These are phyloP conservation scores for Vaccinium vitisidaea DNA, from an alignment of 148 eudicot species.

Conservation along the genomic window DNA sequence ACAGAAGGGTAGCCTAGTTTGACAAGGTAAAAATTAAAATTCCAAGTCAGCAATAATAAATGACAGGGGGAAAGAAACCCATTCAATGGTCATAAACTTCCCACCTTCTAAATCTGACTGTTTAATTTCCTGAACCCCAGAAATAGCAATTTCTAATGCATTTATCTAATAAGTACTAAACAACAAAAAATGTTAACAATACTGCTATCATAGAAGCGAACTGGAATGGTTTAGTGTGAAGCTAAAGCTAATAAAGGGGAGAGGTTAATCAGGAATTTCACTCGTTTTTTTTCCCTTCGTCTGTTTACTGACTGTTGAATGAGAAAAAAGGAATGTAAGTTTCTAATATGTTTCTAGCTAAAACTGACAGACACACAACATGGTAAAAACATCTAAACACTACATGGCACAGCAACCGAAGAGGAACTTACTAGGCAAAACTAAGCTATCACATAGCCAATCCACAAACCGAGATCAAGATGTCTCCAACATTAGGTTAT, in stretches of 20 bases:
- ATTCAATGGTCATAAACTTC: not conserved
- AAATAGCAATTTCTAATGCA: constrained; percentile 8
- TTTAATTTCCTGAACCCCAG: not conserved
- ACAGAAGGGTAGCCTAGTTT: not conserved
- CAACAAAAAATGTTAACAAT: not conserved
- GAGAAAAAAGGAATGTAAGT: not conserved
- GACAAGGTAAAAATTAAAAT: not conserved
- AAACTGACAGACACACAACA: not conserved
- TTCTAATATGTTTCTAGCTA: not conserved
- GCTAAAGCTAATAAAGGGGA: not conserved
- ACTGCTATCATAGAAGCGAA: not conserved
- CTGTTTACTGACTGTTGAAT: not conserved
- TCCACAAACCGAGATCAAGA: not conserved
- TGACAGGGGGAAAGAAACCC: not conserved
- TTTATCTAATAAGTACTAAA: not conserved
- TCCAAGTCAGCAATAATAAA: not conserved
- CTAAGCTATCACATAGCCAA: not conserved
- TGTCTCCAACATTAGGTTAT: not conserved
- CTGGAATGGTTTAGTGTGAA: not conserved
- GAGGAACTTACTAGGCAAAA: not conserved
- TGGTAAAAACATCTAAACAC: constrained; percentile 1
- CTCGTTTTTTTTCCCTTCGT: not conserved
- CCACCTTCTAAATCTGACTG: not conserved
- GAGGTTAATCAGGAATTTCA: not conserved
- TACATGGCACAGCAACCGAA: not conserved